These are phyloP conservation scores for Magnusiomyces fungicola DNA, from an alignment of 1,139 yeast genomes.

Conservation along the genomic window DNA sequence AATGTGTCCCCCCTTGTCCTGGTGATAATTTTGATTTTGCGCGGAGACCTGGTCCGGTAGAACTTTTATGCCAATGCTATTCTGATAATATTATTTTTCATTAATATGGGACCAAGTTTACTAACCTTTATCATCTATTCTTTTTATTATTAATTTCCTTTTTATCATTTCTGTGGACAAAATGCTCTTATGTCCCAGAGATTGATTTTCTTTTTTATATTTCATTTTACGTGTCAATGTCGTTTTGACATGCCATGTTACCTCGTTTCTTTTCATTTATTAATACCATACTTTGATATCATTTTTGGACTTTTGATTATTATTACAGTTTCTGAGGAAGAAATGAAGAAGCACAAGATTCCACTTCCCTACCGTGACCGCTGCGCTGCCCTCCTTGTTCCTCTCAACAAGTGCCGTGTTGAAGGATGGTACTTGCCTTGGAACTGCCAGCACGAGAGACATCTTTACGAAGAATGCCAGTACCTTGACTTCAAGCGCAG, in stretches of 20 bases:
- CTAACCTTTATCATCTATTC: too few species aligned
- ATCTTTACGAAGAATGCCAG: constrained; percentile 80
- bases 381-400: constrained; percentile 70
- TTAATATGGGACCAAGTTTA: too few species aligned
- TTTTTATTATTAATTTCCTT: too few species aligned
- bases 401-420: constrained; percentile 52
- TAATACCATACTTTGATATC: background rate
- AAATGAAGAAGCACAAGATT: constrained; percentile 71
- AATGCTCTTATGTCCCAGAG: background rate
- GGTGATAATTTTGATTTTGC: too few species aligned
- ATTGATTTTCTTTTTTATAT: background rate
- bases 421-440: constrained; percentile 52
- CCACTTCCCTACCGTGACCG: constrained; percentile 82
- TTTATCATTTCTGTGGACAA: background rate
- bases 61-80: too few species aligned
- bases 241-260: background rate
- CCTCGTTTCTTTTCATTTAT: too few species aligned
- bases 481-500: constrained; percentile 77
- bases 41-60: too few species aligned
- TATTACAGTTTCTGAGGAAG: constrained; percentile 63
- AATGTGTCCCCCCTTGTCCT: too few species aligned
- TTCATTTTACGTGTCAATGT: background rate
- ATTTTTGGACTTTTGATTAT: background rate
- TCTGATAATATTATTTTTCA: too few species aligned
- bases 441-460: constrained; percentile 76